Conservation (phyloP, 805 yeast genomes). For the Lipomyces oligophaga region DNA sequence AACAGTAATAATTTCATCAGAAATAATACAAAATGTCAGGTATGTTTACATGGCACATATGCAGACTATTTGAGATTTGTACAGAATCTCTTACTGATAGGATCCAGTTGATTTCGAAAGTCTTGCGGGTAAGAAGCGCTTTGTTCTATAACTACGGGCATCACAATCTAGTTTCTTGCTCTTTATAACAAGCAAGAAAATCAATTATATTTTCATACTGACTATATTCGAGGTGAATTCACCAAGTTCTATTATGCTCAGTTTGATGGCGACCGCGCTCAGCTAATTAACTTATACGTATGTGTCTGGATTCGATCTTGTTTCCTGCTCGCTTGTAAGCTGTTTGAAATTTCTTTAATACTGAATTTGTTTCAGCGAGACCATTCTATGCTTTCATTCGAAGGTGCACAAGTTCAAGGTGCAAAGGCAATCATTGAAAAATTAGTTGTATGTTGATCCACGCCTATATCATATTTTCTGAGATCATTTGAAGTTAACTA, state of each 20-base stretch:
- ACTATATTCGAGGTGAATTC: constrained; percentile 55
- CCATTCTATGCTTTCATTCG: constrained; percentile 96
- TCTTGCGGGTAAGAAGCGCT: no score
- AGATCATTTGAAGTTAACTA: neutral
- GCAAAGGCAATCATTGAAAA: constrained; percentile 90
- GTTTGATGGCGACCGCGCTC: constrained; percentile 88
- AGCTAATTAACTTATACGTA: constrained; percentile 84
- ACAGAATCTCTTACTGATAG: no score
- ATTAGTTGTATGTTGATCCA: constrained; percentile 47
- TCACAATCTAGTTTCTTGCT: no score
- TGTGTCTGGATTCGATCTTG: constrained; percentile 1
- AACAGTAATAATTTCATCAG: no score
- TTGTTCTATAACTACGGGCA: no score
- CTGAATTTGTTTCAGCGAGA: constrained; percentile 54
- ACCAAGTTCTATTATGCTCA: constrained; percentile 93
- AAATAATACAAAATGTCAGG: no score
- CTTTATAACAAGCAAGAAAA: no score
- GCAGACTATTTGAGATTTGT: no score
- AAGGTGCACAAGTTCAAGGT: constrained; percentile 91
- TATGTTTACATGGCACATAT: no score
- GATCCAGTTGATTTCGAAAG: no score
- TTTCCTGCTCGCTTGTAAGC: neutral
- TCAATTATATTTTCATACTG: neutral
- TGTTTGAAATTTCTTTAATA: neutral
- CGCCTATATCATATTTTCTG: neutral